Evolutionary conservation across 192 early-diverging fungal genomes (phyloP).

Genomic region (Linnemannia hyalina): DNA sequence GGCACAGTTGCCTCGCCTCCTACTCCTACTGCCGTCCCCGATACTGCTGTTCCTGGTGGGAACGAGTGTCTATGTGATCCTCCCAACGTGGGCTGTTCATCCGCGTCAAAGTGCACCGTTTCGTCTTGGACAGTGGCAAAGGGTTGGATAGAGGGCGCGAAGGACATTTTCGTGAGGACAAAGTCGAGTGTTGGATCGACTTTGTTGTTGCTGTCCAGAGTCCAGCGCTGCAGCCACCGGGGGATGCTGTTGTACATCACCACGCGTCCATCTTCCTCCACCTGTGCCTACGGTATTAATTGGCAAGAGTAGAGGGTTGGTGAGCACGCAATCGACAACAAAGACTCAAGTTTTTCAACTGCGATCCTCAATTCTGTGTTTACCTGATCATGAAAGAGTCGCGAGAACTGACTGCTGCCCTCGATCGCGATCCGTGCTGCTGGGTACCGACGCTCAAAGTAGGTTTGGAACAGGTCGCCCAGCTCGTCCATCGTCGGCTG

Average conservation of each 20-base stretch:
- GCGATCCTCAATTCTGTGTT: neutral
- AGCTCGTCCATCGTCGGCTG: slow-evolving; percentile 35
- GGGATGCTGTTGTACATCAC: slow-evolving; percentile 52
- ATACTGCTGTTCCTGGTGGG: neutral
- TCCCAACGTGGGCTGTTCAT: neutral
- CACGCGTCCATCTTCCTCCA: slow-evolving; percentile 39
- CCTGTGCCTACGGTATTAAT: slow-evolving; percentile 16
- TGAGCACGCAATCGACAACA: neutral
- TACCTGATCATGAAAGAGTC: slow-evolving; percentile 51
- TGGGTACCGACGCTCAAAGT: slow-evolving; percentile 42
- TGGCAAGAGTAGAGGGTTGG: neutral
- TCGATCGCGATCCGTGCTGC: slow-evolving; percentile 49
- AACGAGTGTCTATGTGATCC: neutral
- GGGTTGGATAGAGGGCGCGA: slow-evolving; percentile 4
- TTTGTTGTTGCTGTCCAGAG: slow-evolving; percentile 29
- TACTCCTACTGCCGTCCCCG: neutral
- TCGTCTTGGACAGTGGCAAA: neutral
- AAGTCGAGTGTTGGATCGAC: slow-evolving; percentile 34
- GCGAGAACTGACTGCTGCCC: slow-evolving; percentile 44
- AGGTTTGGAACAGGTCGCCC: slow-evolving; percentile 37
- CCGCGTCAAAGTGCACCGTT: neutral
- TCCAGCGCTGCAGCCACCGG: slow-evolving; percentile 46
- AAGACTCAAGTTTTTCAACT: too few species aligned
- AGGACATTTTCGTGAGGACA: neutral
- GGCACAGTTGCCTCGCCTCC: neutral